phyloP scores from a whole-genome alignment of 129 eudicot genomes.

The Arctium lappa region DNA sequence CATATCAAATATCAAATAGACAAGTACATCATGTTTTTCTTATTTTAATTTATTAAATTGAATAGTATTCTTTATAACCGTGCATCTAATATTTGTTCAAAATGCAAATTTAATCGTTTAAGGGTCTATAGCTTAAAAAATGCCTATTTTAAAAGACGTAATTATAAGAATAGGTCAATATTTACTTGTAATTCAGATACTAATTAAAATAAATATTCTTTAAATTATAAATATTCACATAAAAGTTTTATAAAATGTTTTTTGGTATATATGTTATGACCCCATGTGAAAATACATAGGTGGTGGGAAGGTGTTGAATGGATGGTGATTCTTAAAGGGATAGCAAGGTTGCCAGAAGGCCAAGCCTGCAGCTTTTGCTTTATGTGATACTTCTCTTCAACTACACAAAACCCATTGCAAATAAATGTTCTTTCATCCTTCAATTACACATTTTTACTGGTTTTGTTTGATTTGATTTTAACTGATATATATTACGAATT shows the following conservation, averaged over 20 bases:
- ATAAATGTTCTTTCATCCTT: neutral
- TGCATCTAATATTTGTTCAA: neutral
- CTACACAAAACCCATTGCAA: constrained; percentile 14
- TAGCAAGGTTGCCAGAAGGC: constrained; percentile 39
- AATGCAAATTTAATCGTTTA: neutral
- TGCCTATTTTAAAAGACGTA: too few species aligned
- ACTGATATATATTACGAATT: too few species aligned
- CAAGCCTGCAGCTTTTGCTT: constrained; percentile 41
- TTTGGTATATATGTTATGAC: too few species aligned
- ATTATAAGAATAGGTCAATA: too few species aligned
- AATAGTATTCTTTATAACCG: neutral
- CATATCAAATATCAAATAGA: neutral
- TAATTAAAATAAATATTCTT: too few species aligned
- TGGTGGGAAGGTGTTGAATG: constrained; percentile 21
- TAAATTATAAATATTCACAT: too few species aligned
- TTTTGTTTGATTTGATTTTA: too few species aligned
- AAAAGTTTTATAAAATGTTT: too few species aligned
- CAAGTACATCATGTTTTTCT: neutral
- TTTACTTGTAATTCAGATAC: too few species aligned
- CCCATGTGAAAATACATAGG: neutral
- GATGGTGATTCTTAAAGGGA: constrained; percentile 42
- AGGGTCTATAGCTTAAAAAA: neutral
- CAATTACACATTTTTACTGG: neutral
- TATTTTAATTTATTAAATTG: neutral
- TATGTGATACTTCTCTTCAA: constrained; percentile 33